A percentile compares a stretch with the other conserved stretches of the same genome.
These are phyloP conservation scores for Ophiostoma fasciatum DNA, from an alignment of 2,329 filamentous ascomycete genomes.

Conservation along the genomic window DNA sequence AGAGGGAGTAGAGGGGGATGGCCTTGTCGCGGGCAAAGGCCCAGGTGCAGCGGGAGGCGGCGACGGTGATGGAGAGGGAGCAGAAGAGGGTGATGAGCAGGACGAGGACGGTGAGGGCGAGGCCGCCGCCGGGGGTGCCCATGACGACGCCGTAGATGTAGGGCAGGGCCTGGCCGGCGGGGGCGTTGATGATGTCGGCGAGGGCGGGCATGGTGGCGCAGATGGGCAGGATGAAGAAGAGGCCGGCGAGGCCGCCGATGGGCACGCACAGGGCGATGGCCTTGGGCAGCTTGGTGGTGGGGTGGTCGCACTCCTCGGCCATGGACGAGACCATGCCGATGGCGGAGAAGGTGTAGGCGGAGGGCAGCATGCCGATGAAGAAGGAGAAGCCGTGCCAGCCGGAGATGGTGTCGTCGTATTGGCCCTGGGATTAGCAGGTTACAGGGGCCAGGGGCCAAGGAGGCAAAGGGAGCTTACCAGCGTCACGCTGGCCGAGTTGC, in stretches of 20 bases:
- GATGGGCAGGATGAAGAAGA: constrained; percentile 25
- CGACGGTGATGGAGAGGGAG: constrained; percentile 17
- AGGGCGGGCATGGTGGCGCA: constrained; percentile 38
- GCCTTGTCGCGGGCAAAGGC: constrained; percentile 23
- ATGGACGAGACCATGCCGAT: constrained; percentile 9
- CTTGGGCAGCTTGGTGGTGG: constrained; percentile 5
- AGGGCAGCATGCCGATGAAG: constrained; percentile 7
- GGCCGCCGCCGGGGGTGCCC: constrained; percentile 24
- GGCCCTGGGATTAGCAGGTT: too few species aligned
- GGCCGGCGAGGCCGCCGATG: constrained; percentile 5
- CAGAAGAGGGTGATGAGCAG: constrained; percentile 28
- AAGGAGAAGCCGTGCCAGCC: constrained; percentile 26
- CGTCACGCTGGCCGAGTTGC: neutral
- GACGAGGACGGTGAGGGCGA: constrained; percentile 26
- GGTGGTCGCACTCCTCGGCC: constrained; percentile 9
- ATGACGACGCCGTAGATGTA: constrained; percentile 32
- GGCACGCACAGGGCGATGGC: constrained; percentile 5
- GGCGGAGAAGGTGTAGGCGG: constrained; percentile 6
- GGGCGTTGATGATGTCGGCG: constrained; percentile 24
- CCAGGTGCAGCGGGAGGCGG: constrained; percentile 15
- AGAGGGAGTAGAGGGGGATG: constrained; percentile 22
- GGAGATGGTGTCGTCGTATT: constrained; percentile 12
- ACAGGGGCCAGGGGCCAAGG: too few species aligned
- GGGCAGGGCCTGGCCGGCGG: constrained; percentile 27
- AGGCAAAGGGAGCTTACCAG: too few species aligned